Percentiles rank a stretch among this genome's conserved stretches.
phyloP scores from a whole-genome alignment of 176 grass and related monocot genomes.

The Zizania latifolia region DNA sequence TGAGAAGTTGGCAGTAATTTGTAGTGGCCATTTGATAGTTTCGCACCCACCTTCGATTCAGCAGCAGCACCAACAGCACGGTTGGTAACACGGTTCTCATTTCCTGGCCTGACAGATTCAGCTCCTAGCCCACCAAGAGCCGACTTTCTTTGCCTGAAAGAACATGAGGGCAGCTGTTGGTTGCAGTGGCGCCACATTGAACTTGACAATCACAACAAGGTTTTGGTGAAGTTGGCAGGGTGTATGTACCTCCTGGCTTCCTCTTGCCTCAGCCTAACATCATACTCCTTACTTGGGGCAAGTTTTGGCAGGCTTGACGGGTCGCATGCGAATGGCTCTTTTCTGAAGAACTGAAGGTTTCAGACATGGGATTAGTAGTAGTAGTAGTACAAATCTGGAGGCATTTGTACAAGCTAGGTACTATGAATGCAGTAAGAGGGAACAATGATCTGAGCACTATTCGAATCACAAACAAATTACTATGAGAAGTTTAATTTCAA shows the following conservation, averaged over 20 bases:
- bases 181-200: conserved; percentile 23
- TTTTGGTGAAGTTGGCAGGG: background rate
- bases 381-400: conserved; percentile 16
- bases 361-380: conserved; percentile 18
- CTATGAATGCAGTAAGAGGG: background rate
- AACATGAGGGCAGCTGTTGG: conserved; percentile 11
- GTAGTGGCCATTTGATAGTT: background rate
- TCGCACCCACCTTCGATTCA: conserved; percentile 49
- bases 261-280: conserved; percentile 66
- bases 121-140: conserved; percentile 38
- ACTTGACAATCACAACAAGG: background rate
- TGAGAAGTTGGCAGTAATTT: background rate
- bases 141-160: conserved; percentile 52
- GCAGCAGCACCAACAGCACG: conserved; percentile 26
- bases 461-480: conserved; percentile 4
- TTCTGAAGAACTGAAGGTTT: conserved; percentile 66
- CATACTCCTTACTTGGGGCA: conserved; percentile 95
- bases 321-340: conserved; percentile 59
- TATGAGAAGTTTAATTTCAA: background rate
- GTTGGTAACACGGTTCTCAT: conserved; percentile 39
- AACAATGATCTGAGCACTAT: background rate
- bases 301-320: conserved; percentile 68
- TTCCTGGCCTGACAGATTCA: conserved; percentile 55
- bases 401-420: background rate
- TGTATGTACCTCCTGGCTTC: conserved; percentile 55